Base-by-base conservation (phyloP, 805 yeast genomes). In the Myxozyma neotropica region DNA sequence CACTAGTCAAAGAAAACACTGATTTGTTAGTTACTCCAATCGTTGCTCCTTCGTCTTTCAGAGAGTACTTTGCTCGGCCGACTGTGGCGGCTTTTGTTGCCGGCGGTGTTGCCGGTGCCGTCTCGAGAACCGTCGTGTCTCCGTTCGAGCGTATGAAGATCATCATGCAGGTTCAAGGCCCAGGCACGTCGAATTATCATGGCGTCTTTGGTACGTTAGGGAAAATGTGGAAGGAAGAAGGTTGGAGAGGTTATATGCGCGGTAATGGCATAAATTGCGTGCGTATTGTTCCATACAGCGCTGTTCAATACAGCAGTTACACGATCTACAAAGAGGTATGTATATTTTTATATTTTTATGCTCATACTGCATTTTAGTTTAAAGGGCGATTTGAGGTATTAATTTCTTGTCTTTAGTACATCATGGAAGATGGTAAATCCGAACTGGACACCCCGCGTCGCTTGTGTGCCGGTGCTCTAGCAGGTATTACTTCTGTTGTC, bases 41-140 rank as follows among this genome's bases (percentile, higher is more conserved):
- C 7, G 19, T 15, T 15, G 24, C 38, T 24, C 21, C 55, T 2
- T 10, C 48, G 39, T 6, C 40, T 26, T 17, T 44, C 26, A 44
- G 17, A 29, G 55, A 29, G 21, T 61, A 58, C 51, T 38, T 67
- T 12, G 64, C 69, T 19, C 63, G 65, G 27, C 78, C 80, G n/a
- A 69, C 74, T 12, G 81, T 81, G 33, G 79, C 90, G 1, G 89
- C 97, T 1, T 90, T 93, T 70, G 78, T 92, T 27, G 98, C 97
- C 5, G 99, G 99, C 57, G 97, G 97, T 54, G 80, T 88, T 0
- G 99, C 98, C 0, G 99, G 98, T 58, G 98, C 96, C 26, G 85
- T 92, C 33, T 88, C 96, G 1, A 78, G 98, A 55, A 93, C 98
- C 0, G 89, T 88, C 0, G 97, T 92, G 4, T 89, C 97, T 12